Conservation (phyloP, 1,284 basidiomycete genomes). For the Ceratobasidium sp. region DNA sequence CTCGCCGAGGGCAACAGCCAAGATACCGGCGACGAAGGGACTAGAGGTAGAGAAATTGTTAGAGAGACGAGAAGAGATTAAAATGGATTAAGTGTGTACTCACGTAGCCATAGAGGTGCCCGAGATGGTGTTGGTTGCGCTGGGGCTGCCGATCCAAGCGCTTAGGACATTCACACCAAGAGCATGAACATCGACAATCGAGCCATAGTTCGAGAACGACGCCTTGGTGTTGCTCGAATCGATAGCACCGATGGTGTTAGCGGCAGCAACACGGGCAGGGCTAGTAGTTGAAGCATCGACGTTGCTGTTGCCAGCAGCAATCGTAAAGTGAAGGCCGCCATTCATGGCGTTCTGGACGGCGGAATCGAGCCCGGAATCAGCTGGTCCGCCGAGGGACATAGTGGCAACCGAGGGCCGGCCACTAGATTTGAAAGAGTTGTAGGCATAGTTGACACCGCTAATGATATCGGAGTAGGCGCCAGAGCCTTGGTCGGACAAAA, state of each 20-base stretch:
- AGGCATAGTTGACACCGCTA: constrained; percentile 86
- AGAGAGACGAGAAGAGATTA: too few relatives aligned
- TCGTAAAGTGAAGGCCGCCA: constrained; percentile 91
- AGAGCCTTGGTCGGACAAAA: constrained; percentile 91
- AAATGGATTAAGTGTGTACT: too few relatives aligned
- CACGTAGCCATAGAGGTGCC: constrained; percentile 75
- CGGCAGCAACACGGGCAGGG: constrained; percentile 74
- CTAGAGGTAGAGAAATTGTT: too few relatives aligned
- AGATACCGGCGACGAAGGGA: constrained; percentile 45
- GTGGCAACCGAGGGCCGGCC: constrained; percentile 46
- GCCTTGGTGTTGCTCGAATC: constrained; percentile 85
- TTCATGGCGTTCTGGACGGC: constrained; percentile 68
- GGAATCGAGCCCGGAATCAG: constrained; percentile 46
- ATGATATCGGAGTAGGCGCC: constrained; percentile 94
- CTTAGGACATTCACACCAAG: constrained; percentile 81
- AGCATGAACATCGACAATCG: constrained; percentile 52
- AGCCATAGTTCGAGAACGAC: constrained; percentile 87
- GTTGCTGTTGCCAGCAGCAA: constrained; percentile 86
- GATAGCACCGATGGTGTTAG: constrained; percentile 89
- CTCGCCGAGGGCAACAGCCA: constrained; percentile 28
- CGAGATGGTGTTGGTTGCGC: constrained; percentile 76
- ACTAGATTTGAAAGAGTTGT: constrained; percentile 61
- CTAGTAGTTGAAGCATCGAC: constrained; percentile 60
- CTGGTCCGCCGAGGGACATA: constrained; percentile 47
- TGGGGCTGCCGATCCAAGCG: constrained; percentile 74